Base-by-base conservation (phyloP, 192 early-diverging fungal species). In the Gaertneriomyces sp. region DNA sequence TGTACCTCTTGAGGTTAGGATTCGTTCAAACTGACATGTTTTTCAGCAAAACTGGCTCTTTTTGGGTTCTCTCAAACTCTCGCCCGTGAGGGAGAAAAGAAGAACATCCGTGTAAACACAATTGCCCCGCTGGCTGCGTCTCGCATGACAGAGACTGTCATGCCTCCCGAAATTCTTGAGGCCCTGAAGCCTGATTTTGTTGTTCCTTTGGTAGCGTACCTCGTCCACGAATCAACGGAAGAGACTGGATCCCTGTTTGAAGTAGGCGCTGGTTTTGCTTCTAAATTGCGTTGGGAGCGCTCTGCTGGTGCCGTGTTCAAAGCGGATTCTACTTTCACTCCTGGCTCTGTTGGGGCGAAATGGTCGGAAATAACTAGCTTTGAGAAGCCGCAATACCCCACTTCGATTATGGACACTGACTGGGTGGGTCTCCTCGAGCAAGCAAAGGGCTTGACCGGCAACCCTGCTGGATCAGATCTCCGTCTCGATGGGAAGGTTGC, bases 71-170 rank as follows among this genome's bases (percentile, higher is more conserved):
- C 90, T 68, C 84, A 88, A 64, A 89, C 97, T 25, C 83, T 99
- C 69, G 95, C 97, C 33, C 81, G 84, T 47, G 97, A 99, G 79
- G 97, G 97, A 66, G 88, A 76, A 60, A 95, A 88, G 81, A 89
- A 97, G 76, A 97, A 97, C 68, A 94, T 99, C 50, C 84, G 85
- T 67, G 81, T 76, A 71, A 98, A 97, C 76, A 89, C 91, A 53
- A 95, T 99, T 77, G 97, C 96, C 39, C 97, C 97, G 44, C 84
- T 98, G 74, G 97, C 97, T 45, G 96, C 94, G 14, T 94, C 92
- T 12, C 85, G 93, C 50, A 96, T 99, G 95, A 81, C 78, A n/a
- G 78, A 82, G 57, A 98, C 95, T 53, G 80, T 98, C 62, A 86
- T 98, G 86, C 94, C 95, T 8, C 91, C 91, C 38, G 96, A 98